A percentile compares a stretch with the other conserved stretches of the same genome.
These are phyloP conservation scores for Pleurotus cornucopiae DNA, from an alignment of 768 basidiomycete genomes.

Conservation along the genomic window DNA sequence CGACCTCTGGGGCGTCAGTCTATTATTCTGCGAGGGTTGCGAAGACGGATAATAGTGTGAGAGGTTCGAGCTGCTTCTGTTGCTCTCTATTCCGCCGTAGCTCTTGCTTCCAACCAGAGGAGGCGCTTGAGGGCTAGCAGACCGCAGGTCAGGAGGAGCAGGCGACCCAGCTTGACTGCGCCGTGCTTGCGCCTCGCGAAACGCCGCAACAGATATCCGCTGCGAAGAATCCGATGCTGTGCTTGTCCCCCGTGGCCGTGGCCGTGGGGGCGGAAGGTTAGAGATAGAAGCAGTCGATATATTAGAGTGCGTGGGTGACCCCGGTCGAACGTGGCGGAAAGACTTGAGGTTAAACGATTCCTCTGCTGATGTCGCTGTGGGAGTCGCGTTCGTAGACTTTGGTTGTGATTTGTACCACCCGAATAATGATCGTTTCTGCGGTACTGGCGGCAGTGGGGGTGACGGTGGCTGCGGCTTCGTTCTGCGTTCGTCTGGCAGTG, in stretches of 20 bases:
- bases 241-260: conserved; percentile 56
- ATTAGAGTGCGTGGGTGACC: conserved; percentile 24
- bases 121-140: conserved; percentile 27
- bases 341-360: conserved; percentile 70
- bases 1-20: background rate
- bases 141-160: conserved; percentile 39
- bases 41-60: background rate
- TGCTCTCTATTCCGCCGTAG: background rate
- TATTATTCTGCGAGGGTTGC: background rate
- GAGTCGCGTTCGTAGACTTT: conserved; percentile 12
- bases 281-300: conserved; percentile 25
- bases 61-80: conserved; percentile 6
- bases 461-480: conserved; percentile 13
- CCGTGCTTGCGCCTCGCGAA: conserved; percentile 72
- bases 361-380: conserved; percentile 12
- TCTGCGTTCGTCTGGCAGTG: conserved; percentile 46
- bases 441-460: conserved; percentile 16
- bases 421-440: conserved; percentile 29
- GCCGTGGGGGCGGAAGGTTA: conserved; percentile 26
- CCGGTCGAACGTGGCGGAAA: conserved; percentile 63
- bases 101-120: conserved; percentile 1
- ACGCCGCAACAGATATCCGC: conserved; percentile 77
- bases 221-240: conserved; percentile 62
- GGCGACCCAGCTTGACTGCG: conserved; percentile 61
- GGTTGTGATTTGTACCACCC: conserved; percentile 36